Conservation (phyloP, 2,329 filamentous ascomycete species). For the Trichoderma hamatum region DNA sequence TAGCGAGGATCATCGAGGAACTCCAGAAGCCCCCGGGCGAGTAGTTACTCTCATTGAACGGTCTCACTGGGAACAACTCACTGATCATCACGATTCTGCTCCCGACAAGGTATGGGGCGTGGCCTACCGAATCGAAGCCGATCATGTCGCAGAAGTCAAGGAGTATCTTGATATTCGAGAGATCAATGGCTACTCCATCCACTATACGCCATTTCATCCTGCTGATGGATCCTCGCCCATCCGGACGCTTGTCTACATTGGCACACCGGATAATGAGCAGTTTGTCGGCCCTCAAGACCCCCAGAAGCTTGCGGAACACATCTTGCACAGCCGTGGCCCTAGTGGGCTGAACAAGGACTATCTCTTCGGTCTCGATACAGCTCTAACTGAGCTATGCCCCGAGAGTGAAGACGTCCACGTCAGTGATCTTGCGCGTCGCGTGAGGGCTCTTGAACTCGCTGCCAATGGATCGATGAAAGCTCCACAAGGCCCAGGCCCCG, state of each 20-base stretch:
- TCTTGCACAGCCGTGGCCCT: conserved; percentile 73
- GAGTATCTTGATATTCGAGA: conserved; percentile 93
- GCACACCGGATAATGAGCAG: conserved; percentile 88
- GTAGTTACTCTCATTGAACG: conserved; percentile 91
- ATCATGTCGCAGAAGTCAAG: conserved; percentile 77
- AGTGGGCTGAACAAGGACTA: conserved; percentile 93
- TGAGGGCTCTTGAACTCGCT: conserved; percentile 59
- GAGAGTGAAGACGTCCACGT: conserved; percentile 85
- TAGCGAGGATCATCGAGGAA: conserved; percentile 94
- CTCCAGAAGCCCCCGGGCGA: conserved; percentile 81
- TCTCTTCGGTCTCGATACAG: conserved; percentile 75
- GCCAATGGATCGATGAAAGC: conserved; percentile 27
- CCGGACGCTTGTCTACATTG: conserved; percentile 82
- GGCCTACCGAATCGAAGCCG: conserved; percentile 79
- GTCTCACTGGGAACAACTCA: conserved; percentile 78
- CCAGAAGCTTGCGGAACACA: conserved; percentile 76
- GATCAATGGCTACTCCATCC: conserved; percentile 95
- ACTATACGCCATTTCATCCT: conserved; percentile 81
- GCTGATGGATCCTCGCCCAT: conserved; percentile 47
- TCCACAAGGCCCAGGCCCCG: conserved; percentile 25
- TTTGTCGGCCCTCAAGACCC: conserved; percentile 85
- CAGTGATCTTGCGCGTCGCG: conserved; percentile 74
- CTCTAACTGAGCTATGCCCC: conserved; percentile 70
- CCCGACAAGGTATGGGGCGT: conserved; percentile 82
- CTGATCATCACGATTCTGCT: conserved; percentile 64